These are phyloP conservation scores for Mitragyna speciosa DNA, from an alignment of 257 asterid genomes.

Conservation along the genomic window DNA sequence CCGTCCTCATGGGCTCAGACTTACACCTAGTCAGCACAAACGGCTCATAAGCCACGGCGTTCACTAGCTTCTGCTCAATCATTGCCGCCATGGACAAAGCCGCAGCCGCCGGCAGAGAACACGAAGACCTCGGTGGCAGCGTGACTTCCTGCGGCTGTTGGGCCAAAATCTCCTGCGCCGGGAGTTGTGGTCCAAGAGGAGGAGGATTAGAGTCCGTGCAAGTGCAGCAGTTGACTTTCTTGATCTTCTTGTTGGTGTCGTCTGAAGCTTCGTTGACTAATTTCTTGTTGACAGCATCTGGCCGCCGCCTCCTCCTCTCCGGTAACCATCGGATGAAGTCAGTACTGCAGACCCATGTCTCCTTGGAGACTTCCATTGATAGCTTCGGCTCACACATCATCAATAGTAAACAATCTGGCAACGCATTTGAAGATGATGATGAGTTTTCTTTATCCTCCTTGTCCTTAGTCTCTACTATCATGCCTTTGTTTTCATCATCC, in stretches of 20 bases:
- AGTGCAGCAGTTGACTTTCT: constrained; percentile 20
- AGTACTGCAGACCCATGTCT: constrained; percentile 94
- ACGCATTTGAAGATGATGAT: constrained; percentile 25
- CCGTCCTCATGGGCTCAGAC: constrained; percentile 96
- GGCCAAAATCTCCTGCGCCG: constrained; percentile 18
- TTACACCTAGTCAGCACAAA: constrained; percentile 81
- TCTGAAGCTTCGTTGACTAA: constrained; percentile 12
- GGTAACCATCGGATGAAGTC: constrained; percentile 82
- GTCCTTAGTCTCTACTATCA: constrained; percentile 1
- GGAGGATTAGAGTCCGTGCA: constrained; percentile 28
- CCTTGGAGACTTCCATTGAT: constrained; percentile 96
- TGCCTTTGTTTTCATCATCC: constrained; percentile 11
- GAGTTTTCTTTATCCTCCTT: constrained; percentile 22
- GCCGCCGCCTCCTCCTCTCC: constrained; percentile 41
- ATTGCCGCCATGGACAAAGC: constrained; percentile 50
- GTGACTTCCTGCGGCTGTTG: constrained; percentile 14
- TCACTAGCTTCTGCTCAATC: constrained; percentile 80
- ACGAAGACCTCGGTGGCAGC: constrained; percentile 71
- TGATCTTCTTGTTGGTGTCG: constrained; percentile 19
- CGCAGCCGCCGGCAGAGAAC: constrained; percentile 58
- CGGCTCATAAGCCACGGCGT: constrained; percentile 81
- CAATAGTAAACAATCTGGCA: constrained; percentile 80
- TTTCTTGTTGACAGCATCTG: constrained; percentile 18
- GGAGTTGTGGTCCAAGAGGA: background rate
- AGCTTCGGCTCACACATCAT: constrained; percentile 99